Evolutionary conservation across 345 rosid species (phyloP), one percentile per base, ranked within the genome.

Genomic region (Salix exigua): DNA sequence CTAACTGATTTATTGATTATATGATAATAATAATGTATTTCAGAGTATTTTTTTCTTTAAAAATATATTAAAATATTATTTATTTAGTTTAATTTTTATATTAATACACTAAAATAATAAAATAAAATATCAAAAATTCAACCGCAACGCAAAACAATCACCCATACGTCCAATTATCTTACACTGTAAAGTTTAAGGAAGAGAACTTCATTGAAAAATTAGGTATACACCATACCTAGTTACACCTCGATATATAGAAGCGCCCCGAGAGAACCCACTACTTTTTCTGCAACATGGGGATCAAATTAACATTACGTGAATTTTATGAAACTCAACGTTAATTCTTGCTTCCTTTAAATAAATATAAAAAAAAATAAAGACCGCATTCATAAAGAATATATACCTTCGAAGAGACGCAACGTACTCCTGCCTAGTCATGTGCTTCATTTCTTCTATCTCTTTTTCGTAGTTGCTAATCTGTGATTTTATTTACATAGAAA

Each of bases 241-340:
- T 18, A 80, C 83, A 72, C 83, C 83, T 44, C 83, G 77, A 46
- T 80, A 80, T 0, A 80, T 80, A 73, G 83, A 80, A 62, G 83
- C 83, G 44, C 83, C 83, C 6, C 83, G 77, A 25, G 83, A 80
- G 37, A 80, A 80, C 31, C 83, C 83, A 50, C 83, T 80, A 28
- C 83, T 80, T 61, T 76, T 80, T 58, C 83, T 80, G 83, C 69
- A 60, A 7, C 1, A 0, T 8, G 37, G 44, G 14, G 7, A 71
- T 28, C 31, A 55, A 17, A 28, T 28, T 1, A 1, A 6, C 21
- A n/a, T 42, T 2, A 7, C 14, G 11, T 35, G 17, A 19, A 55
- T 51, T 48, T 4, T 8, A 63, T 40, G 33, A 21, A 11, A 61
- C 2, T 33, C 53, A 53, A 13, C 17, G 4, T 12, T 44, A 44